Base-by-base conservation (phyloP, 2,329 filamentous ascomycete genomes). In the Sclerotinia borealis region DNA sequence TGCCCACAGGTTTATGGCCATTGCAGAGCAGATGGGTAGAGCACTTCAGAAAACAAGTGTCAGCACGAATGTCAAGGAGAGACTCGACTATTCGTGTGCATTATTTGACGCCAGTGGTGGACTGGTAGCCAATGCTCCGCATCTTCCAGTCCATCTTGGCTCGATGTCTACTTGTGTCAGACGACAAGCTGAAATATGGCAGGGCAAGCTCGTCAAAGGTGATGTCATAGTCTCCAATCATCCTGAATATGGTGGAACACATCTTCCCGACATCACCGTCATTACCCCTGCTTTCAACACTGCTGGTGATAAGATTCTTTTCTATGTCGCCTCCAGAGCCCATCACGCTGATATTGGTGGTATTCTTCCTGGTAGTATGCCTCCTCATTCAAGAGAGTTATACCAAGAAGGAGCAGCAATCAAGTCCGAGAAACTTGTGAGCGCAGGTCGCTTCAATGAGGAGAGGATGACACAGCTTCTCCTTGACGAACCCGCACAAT, bases 341-440 rank as follows among this genome's bases (percentile, higher is more conserved):
- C 90, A 95, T 72, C 90, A 93, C 70, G 90, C 90, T 11, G 90
- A 95, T 70, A 93, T 95, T 67, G 91, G 91, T 13, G 91, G 91
- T 10, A 92, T 93, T 50, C 80, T 92, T 0, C 89, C 91, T 0
- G 91, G 91, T 0, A 91, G 87, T 1, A 95, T 95, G 91, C 91
- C 91, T 2, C 88, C 90, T 2, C 85, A 89, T 66, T 90, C 87
- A 0, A 83, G 84, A 27, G 82, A 85, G 67, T 79, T 88, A 4
- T 86, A 78, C 72, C 83, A 89, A 71, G 86, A 89, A 74, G 86
- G 86, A 2, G 85, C 85, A 1, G 79, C 83, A 1, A 86, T 89
- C 69, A 83, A 84, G 69, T 84, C 82, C 3, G 84, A 87, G 71
- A 85, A 93, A 76, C 80, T 96, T 2, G 90, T 95, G 3, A 87